Conservation (phyloP, 2,329 filamentous ascomycete genomes). For the Dothideomycetes sp. region DNA sequence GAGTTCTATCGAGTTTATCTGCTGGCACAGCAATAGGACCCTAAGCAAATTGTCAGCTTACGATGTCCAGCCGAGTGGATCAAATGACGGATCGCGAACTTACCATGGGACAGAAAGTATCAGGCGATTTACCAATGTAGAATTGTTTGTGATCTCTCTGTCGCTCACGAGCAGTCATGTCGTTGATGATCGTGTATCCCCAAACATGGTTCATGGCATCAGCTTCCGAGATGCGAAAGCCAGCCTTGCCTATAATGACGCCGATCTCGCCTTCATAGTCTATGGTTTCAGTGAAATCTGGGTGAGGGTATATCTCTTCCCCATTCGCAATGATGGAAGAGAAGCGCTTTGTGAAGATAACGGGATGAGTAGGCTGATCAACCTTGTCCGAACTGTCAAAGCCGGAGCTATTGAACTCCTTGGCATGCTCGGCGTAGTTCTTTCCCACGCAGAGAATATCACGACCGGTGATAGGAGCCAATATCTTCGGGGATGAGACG, state of each 20-base stretch:
- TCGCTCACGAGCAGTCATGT: slow-evolving; percentile 43
- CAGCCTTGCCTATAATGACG: slow-evolving; percentile 43
- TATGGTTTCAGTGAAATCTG: slow-evolving; percentile 36
- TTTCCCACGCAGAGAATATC: slow-evolving; percentile 47
- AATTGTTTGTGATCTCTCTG: slow-evolving; percentile 51
- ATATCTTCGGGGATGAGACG: slow-evolving; percentile 27
- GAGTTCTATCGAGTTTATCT: slow-evolving; percentile 8
- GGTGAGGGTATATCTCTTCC: slow-evolving; percentile 36
- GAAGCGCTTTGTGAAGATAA: slow-evolving; percentile 45
- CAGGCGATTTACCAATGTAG: slow-evolving; percentile 45
- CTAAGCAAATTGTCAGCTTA: too few relatives aligned
- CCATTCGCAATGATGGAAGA: slow-evolving; percentile 41
- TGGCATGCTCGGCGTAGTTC: slow-evolving; percentile 47
- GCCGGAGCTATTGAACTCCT: slow-evolving; percentile 45
- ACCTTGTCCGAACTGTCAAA: slow-evolving; percentile 46
- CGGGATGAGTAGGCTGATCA: slow-evolving; percentile 41
- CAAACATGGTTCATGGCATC: slow-evolving; percentile 42
- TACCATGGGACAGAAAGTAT: slow-evolving; percentile 47
- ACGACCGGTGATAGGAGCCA: slow-evolving; percentile 36
- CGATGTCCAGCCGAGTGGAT: neutral
- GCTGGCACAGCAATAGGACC: slow-evolving; percentile 7
- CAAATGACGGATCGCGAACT: neutral
- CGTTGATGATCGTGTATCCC: slow-evolving; percentile 48
- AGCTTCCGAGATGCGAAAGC: slow-evolving; percentile 30
- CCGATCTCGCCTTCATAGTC: slow-evolving; percentile 50